Evolutionary conservation across 2,329 filamentous ascomycete species (phyloP), one percentile per base, ranked within the genome.

Genomic region (Trichoderma afroharzianum): DNA sequence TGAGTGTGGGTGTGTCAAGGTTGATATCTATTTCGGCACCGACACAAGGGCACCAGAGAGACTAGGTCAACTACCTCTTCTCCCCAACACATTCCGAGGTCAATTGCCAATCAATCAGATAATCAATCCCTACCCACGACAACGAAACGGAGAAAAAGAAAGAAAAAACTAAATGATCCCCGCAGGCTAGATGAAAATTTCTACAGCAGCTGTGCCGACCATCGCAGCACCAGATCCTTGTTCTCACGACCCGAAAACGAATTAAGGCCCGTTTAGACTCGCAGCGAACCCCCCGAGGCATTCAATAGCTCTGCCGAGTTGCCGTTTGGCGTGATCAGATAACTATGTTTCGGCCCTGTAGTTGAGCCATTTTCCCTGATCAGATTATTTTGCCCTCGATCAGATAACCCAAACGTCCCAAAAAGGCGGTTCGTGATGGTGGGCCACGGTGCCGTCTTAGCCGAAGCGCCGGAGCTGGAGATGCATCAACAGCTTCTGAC

Each of bases 331-430:
- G 18, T 32, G 58, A 70, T 70, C 68, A 70, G 68, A 70, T 70
- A 70, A 70, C 58, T 26, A 36, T 70, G 47, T 43, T 55, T 50
- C 63, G 63, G 66, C 24, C 33, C 39, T 58, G n/a, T 32, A 59
- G n/a, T 68, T 63, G 68, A 62, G 68, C 58, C 68, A 70, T 70
- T 70, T 70, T 70, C 33, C 15, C 9, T 43, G 68, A 70, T 70
- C 68, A 63, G 68, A 70, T 70, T 63, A 57, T 26, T 59, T 59
- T 32, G 26, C 5, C 9, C 9, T 50, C 36, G 66, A 68, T 68
- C 66, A 59, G 66, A 68, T 68, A 68, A 63, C 68, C 59, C 43
- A 70, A 70, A 63, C 14, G 15, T n/a, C 33, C 28, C 33, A 61
- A 18, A 28, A 61, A 26, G 47, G 68, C 58, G 18, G 43, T 24